Evolutionary conservation across 2,329 filamentous ascomycete species (phyloP), one percentile per base, ranked within the genome.

Genomic region (Botrytis byssoidea): DNA sequence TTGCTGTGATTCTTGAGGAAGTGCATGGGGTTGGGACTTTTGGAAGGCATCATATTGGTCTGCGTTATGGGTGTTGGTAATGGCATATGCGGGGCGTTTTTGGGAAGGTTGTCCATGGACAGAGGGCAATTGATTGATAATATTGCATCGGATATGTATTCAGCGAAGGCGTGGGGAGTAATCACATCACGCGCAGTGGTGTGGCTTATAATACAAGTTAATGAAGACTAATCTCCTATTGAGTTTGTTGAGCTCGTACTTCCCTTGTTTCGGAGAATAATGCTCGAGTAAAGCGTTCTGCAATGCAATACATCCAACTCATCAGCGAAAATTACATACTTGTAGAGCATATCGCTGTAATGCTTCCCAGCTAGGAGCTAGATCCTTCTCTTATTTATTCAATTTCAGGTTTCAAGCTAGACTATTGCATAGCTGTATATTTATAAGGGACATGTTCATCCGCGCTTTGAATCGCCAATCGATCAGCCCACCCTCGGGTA

Each of bases 401-500:
- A 29, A 20, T 55, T 42, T n/a, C 37, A 14, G 9, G 40, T 42
- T 12, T 14, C 48, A 55, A 40, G 35, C 48, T 57, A 68, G 18
- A 14, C 25, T 29, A 44, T 44, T 37, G 18, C 48, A 55, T 0
- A 29, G 35, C 18, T 29, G 42, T 32, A 57, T 42, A 57, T 57
- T 6, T 57, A 32, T 8, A 32, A 57, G 32, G 14, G 5, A 5
- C 35, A 42, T 25, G 40, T 12, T 32, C 25, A 57, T 59, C 10
- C n/a, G 18, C 37, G 37, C 48, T 22, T n/a, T 32, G 22, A 9
- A 32, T 69, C 48, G 35, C 48, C 66, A 57, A 4, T 8, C 32
- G 57, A 57, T 69, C 37, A 29, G 37, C 16, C 22, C 18, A 16
- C 40, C 51, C 66, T 44, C 25, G 64, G 71, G 71, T 73, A 73